Conservation (phyloP, 306 rosid genomes). For the Ormosia emarginata region DNA sequence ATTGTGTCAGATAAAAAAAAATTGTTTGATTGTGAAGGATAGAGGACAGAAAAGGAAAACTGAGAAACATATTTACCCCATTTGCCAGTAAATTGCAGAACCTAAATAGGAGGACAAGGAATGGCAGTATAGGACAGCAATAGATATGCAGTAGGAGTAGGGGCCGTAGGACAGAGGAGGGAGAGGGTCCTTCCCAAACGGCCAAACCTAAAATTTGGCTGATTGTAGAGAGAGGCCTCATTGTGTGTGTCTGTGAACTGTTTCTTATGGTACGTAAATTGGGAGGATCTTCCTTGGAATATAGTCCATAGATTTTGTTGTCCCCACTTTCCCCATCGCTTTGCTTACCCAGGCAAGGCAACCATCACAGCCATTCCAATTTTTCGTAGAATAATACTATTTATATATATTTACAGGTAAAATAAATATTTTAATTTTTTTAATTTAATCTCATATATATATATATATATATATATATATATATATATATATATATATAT, state of each 20-base stretch:
- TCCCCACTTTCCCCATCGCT: slow-evolving; percentile 35
- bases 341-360: not conserved
- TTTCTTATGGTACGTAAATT: not conserved
- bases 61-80: not conserved
- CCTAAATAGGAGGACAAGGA: not conserved
- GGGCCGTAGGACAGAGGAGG: not conserved
- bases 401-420: no score
- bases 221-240: not conserved
- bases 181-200: not conserved
- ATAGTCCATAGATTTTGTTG: slow-evolving; percentile 44
- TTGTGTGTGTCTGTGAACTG: not conserved
- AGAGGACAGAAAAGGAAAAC: not conserved
- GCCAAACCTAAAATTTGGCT: not conserved
- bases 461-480: no score
- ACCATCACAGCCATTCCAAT: no score
- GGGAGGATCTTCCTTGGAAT: slow-evolving; percentile 28
- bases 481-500: no score
- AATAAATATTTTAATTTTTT: no score
- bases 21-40: no score
- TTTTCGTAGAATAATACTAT: no score
- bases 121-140: not conserved
- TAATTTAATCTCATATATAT: no score
- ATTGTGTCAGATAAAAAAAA: no score
- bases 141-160: not conserved
- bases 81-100: not conserved